Conservation (phyloP, 2,329 filamentous ascomycete species). For the Helicocarpus griseus region DNA sequence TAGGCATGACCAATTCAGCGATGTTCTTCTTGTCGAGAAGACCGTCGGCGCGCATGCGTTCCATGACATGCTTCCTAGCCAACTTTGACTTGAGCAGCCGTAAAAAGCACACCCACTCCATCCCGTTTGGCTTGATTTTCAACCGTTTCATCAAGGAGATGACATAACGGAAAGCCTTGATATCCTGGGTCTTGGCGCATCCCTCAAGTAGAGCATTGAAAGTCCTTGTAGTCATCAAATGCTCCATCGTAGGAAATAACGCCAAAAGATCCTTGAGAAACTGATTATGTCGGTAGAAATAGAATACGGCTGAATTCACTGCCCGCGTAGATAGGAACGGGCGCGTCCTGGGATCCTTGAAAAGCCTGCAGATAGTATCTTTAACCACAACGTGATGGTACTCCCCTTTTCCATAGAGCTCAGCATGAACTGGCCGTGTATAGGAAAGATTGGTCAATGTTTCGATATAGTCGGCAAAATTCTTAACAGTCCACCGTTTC, state of each 20-base stretch:
- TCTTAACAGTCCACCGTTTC: conserved; percentile 21
- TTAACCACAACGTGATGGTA: conserved; percentile 13
- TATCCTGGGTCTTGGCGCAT: conserved; percentile 29
- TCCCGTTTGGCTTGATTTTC: conserved; percentile 29
- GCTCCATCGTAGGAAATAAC: conserved; percentile 27
- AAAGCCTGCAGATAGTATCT: conserved; percentile 22
- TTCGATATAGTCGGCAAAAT: conserved; percentile 31
- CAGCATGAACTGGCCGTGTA: conserved; percentile 12
- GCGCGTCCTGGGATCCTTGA: conserved; percentile 21
- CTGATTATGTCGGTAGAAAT: conserved; percentile 24
- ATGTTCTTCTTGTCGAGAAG: conserved; percentile 18
- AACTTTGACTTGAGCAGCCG: conserved; percentile 17
- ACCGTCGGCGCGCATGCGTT: conserved; percentile 24
- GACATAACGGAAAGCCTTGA: conserved; percentile 29
- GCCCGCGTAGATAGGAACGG: conserved; percentile 30
- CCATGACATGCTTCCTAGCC: conserved; percentile 22
- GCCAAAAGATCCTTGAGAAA: conserved; percentile 21
- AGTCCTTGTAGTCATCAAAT: conserved; percentile 29
- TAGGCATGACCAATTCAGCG: conserved; percentile 19
- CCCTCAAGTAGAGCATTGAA: conserved; percentile 37
- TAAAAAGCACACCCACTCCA: conserved; percentile 30
- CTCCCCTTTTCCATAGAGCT: conserved; percentile 11
- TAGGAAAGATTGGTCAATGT: conserved; percentile 23
- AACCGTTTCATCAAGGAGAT: conserved; percentile 30
- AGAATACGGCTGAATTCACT: conserved; percentile 32